These are phyloP conservation scores for Dryas integrifolia DNA, from an alignment of 331 rosid species.

Conservation along the genomic window DNA sequence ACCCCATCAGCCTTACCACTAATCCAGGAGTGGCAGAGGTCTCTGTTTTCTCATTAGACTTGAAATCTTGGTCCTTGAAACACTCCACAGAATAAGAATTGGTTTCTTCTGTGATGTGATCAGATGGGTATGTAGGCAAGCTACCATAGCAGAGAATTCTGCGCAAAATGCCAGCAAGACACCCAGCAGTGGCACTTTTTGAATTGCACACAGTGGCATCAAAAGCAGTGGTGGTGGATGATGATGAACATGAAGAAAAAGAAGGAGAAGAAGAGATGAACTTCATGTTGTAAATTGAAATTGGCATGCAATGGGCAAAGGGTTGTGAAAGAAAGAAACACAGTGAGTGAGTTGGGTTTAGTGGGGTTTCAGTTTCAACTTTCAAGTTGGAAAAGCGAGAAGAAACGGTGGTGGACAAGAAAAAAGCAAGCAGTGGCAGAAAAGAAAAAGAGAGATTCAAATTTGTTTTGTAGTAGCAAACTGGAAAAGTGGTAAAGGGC, in stretches of 20 bases:
- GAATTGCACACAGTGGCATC: slow-evolving; percentile 47
- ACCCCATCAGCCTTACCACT: slow-evolving; percentile 77
- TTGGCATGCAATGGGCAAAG: not conserved
- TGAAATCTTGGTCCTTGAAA: slow-evolving; percentile 27
- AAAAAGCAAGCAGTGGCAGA: slow-evolving; percentile 19
- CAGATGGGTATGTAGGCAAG: slow-evolving; percentile 72
- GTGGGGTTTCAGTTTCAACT: slow-evolving; percentile 33
- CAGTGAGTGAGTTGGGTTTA: not conserved
- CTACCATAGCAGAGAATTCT: slow-evolving; percentile 66
- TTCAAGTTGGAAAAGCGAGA: slow-evolving; percentile 24
- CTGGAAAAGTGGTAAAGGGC: not conserved
- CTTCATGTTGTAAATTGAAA: slow-evolving; percentile 47
- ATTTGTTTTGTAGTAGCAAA: slow-evolving; percentile 27
- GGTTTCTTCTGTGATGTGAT: slow-evolving; percentile 46
- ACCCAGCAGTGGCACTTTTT: slow-evolving; percentile 50
- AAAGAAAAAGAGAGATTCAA: slow-evolving; percentile 39
- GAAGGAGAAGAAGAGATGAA: slow-evolving; percentile 41
- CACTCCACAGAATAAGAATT: slow-evolving; percentile 16
- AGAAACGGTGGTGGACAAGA: slow-evolving; percentile 23
- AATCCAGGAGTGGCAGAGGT: slow-evolving; percentile 32
- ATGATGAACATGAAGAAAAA: slow-evolving; percentile 39
- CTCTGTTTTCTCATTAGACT: slow-evolving; percentile 18
- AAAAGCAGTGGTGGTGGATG: slow-evolving; percentile 32
- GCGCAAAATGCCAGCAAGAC: slow-evolving; percentile 58
- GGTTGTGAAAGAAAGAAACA: not conserved